Percentiles rank a stretch among this genome's conserved stretches.
phyloP scores from a whole-genome alignment of 1,284 basidiomycete species.

The Ceratobasidium sp. region DNA sequence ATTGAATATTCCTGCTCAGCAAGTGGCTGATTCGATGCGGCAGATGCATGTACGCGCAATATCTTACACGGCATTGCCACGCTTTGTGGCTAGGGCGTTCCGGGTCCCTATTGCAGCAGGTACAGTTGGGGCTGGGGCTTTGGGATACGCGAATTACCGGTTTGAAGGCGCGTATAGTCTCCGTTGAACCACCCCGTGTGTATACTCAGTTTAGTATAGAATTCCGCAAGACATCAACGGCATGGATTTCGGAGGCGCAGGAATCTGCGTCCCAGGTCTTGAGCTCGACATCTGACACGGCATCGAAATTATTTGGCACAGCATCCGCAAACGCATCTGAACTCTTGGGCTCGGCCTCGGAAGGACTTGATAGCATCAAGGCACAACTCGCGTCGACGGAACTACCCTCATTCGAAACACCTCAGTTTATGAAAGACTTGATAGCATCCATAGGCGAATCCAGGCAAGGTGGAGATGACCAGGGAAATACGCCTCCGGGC shows the following conservation, averaged over 20 bases:
- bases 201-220: conserved; percentile 55
- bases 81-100: conserved; percentile 81
- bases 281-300: conserved; percentile 64
- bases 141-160: conserved; percentile 92
- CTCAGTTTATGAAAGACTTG: conserved; percentile 73
- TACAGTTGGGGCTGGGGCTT: conserved; percentile 84
- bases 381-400: conserved; percentile 64
- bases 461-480: conserved; percentile 13
- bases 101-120: conserved; percentile 82
- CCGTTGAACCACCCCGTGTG: not conserved
- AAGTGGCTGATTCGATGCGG: conserved; percentile 40
- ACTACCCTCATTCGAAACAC: conserved; percentile 69
- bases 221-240: conserved; percentile 67
- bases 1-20: conserved; percentile 24
- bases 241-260: conserved; percentile 67
- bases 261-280: conserved; percentile 70
- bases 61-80: conserved; percentile 81
- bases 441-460: conserved; percentile 51
- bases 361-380: conserved; percentile 62
- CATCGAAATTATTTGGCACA: conserved; percentile 39
- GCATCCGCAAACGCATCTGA: conserved; percentile 22
- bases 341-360: conserved; percentile 21
- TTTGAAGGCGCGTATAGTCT: conserved; percentile 73
- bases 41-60: conserved; percentile 71
- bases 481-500: conserved; percentile 46